A percentile compares a stretch with the other conserved stretches of the same genome.
These are phyloP conservation scores for Spinacia oleracea DNA, from an alignment of 179 eudicot genomes.

Conservation along the genomic window DNA sequence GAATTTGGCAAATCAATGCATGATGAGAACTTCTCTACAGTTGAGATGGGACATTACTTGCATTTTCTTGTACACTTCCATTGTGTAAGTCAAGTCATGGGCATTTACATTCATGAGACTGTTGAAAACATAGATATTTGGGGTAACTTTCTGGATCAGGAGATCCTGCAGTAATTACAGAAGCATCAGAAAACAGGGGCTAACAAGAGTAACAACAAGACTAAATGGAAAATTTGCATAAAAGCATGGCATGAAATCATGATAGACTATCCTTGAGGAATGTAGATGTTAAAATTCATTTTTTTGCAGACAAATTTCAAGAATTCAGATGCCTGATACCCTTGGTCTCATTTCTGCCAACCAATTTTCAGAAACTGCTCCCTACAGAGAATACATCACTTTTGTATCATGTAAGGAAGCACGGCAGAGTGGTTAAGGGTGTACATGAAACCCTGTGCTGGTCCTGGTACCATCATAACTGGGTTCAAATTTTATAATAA, in stretches of 20 bases:
- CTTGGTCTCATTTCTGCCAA: neutral
- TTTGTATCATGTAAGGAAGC: neutral
- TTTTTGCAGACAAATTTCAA: too few relatives aligned
- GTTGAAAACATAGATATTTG: conserved; percentile 85
- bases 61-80: conserved; percentile 78
- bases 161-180: conserved; percentile 58
- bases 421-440: neutral
- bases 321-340: neutral
- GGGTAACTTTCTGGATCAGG: conserved; percentile 56
- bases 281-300: neutral
- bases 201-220: conserved; percentile 9
- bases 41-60: conserved; percentile 49
- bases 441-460: neutral
- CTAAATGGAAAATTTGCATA: conserved; percentile 4
- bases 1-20: neutral
- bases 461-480: neutral
- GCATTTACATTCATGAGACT: conserved; percentile 98
- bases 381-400: neutral
- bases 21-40: neutral
- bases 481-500: too few relatives aligned
- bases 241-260: neutral
- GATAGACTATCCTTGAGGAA: neutral
- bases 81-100: conserved; percentile 67
- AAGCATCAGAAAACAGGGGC: conserved; percentile 16
- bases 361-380: neutral